These are phyloP conservation scores for Sorghum bicolor DNA, from an alignment of 176 grass and related monocot genomes.

Conservation along the genomic window Sorghum_bicolor_NCBIv3 NC_012877.2:61980001-61980500, in stretches of 20 bases:
- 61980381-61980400: slow-evolving; percentile 36
- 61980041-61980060: not conserved
- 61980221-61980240: slow-evolving; percentile 67
- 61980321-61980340: slow-evolving; percentile 17
- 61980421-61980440: slow-evolving; percentile 42
- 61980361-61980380: slow-evolving; percentile 23
- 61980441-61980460: slow-evolving; percentile 73
- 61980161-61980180: slow-evolving; percentile 36
- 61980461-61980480: slow-evolving; percentile 20
- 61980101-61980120: not conserved
- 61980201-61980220: slow-evolving; percentile 50
- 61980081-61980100: not conserved
- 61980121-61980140: not conserved
- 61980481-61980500: slow-evolving; percentile 5
- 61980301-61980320: not conserved
- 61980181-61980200: slow-evolving; percentile 75
- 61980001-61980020: slow-evolving; percentile 77
- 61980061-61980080: not conserved
- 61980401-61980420: slow-evolving; percentile 10
- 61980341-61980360: slow-evolving; percentile 9
- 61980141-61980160: not conserved
- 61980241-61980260: slow-evolving; percentile 60
- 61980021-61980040: not conserved
- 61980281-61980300: slow-evolving; percentile 42
- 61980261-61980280: slow-evolving; percentile 75